These are phyloP conservation scores for Auxenochlorella protothecoides DNA, from an alignment of 139 green algal species.

Conservation along the genomic window DNA sequence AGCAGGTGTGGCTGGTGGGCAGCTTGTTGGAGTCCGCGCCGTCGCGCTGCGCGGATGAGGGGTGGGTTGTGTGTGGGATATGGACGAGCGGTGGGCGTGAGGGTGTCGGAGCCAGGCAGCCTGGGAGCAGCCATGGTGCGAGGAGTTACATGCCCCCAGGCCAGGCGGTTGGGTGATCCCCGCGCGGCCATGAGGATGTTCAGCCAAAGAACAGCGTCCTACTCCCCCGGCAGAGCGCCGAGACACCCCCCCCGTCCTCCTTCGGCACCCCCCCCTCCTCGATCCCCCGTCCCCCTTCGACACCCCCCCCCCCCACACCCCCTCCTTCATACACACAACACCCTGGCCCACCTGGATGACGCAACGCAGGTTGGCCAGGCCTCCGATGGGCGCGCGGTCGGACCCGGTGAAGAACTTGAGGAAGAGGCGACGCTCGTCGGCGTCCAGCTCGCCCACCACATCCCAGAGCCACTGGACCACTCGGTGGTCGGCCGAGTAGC, in stretches of 20 bases:
- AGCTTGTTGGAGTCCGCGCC: constrained; percentile 67
- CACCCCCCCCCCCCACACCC: background rate
- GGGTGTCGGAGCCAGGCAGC: too few relatives aligned
- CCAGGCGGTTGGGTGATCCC: too few relatives aligned
- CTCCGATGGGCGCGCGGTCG: constrained; percentile 72
- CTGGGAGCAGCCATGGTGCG: too few relatives aligned
- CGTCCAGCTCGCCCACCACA: constrained; percentile 26
- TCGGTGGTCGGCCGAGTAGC: constrained; percentile 46
- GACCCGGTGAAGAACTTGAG: constrained; percentile 91
- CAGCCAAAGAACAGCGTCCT: too few relatives aligned
- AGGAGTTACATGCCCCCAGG: too few relatives aligned
- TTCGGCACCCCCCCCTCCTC: background rate
- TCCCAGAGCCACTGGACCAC: constrained; percentile 77
- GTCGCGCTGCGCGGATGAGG: constrained; percentile 45
- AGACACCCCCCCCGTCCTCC: too few relatives aligned
- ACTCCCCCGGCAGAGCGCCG: too few relatives aligned
- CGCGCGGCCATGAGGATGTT: too few relatives aligned
- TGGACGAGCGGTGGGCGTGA: too few relatives aligned
- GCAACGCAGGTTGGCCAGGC: constrained; percentile 71
- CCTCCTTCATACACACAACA: too few relatives aligned
- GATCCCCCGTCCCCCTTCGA: too few relatives aligned
- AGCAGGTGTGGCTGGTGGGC: constrained; percentile 78
- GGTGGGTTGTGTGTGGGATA: too few relatives aligned
- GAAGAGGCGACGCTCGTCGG: constrained; percentile 62
- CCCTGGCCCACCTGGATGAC: constrained; percentile 43